These are phyloP conservation scores for Candida vartiovaarae DNA, from an alignment of 805 yeast genomes.

Conservation along the genomic window DNA sequence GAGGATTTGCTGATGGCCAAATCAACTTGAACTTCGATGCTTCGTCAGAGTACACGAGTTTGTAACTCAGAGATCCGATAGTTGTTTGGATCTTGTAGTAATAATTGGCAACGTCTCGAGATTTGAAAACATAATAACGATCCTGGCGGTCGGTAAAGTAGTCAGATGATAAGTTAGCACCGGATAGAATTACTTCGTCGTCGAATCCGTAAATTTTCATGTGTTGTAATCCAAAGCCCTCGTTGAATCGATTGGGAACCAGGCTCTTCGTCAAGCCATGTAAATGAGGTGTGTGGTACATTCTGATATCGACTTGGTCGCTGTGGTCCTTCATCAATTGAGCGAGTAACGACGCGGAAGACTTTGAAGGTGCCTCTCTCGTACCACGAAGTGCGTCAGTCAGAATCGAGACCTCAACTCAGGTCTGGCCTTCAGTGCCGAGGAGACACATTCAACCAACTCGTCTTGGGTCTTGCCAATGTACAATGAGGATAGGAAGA, in stretches of 20 bases:
- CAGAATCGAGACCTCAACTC: slow-evolving; percentile 63
- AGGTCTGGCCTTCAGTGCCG: slow-evolving; percentile 53
- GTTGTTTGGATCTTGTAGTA: slow-evolving; percentile 66
- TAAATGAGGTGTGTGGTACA: slow-evolving; percentile 87
- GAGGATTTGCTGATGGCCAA: slow-evolving; percentile 69
- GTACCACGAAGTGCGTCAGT: slow-evolving; percentile 91
- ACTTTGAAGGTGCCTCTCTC: slow-evolving; percentile 75
- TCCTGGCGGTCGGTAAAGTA: slow-evolving; percentile 95
- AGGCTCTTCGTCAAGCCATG: slow-evolving; percentile 55
- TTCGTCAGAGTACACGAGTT: slow-evolving; percentile 39
- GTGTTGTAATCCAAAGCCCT: slow-evolving; percentile 89
- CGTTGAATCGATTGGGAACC: slow-evolving; percentile 82
- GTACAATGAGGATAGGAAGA: slow-evolving; percentile 81
- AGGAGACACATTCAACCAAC: slow-evolving; percentile 52
- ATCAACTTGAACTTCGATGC: slow-evolving; percentile 45
- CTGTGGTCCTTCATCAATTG: slow-evolving; percentile 60
- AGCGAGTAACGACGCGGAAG: slow-evolving; percentile 71
- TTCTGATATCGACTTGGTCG: slow-evolving; percentile 64
- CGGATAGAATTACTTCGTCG: slow-evolving; percentile 77
- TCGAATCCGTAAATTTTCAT: slow-evolving; percentile 97
- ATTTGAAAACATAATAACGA: slow-evolving; percentile 71
- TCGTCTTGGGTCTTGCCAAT: slow-evolving; percentile 81
- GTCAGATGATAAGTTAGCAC: slow-evolving; percentile 88
- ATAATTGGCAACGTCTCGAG: slow-evolving; percentile 55
- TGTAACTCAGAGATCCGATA: slow-evolving; percentile 65